These are phyloP conservation scores for Aspergillus incahuasiensis DNA, from an alignment of 495 filamentous ascomycete genomes.

Conservation along the genomic window DNA sequence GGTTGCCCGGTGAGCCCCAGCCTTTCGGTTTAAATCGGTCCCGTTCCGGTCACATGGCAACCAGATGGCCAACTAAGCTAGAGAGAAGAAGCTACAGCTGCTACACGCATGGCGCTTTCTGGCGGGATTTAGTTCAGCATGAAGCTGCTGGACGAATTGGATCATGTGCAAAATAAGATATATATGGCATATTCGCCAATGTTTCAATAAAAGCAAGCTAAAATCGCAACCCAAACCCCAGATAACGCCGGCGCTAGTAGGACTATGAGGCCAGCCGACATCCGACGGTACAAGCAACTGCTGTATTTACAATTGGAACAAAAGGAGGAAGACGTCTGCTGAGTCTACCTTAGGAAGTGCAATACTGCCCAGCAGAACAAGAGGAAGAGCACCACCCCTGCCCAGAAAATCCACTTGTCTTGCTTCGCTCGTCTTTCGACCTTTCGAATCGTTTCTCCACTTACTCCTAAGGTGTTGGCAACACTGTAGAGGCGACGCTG, in stretches of 20 bases:
- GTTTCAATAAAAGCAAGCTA: slow-evolving; percentile 4
- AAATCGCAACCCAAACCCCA: slow-evolving; percentile 16
- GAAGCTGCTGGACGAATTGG: neutral
- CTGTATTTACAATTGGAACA: slow-evolving; percentile 3
- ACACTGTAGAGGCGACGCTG: slow-evolving; percentile 87
- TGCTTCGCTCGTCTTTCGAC: slow-evolving; percentile 84
- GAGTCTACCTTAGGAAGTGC: slow-evolving; percentile 66
- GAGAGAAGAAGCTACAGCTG: neutral
- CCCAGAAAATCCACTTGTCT: slow-evolving; percentile 98
- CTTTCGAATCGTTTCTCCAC: slow-evolving; percentile 95
- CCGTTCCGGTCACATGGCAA: slow-evolving; percentile 1
- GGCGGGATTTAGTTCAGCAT: neutral
- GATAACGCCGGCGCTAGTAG: slow-evolving; percentile 36
- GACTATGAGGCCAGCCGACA: slow-evolving; percentile 16
- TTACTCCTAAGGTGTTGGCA: slow-evolving; percentile 88
- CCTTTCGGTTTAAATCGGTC: neutral
- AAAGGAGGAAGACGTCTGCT: neutral
- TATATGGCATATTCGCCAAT: neutral
- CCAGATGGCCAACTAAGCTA: neutral
- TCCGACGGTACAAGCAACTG: neutral
- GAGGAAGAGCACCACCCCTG: slow-evolving; percentile 83
- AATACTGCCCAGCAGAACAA: slow-evolving; percentile 86
- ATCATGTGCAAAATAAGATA: neutral
- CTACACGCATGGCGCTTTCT: neutral
- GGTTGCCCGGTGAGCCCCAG: neutral